Evolutionary conservation across 139 green algal genomes (phyloP).

Genomic region (Chlorella ohadii): DNA sequence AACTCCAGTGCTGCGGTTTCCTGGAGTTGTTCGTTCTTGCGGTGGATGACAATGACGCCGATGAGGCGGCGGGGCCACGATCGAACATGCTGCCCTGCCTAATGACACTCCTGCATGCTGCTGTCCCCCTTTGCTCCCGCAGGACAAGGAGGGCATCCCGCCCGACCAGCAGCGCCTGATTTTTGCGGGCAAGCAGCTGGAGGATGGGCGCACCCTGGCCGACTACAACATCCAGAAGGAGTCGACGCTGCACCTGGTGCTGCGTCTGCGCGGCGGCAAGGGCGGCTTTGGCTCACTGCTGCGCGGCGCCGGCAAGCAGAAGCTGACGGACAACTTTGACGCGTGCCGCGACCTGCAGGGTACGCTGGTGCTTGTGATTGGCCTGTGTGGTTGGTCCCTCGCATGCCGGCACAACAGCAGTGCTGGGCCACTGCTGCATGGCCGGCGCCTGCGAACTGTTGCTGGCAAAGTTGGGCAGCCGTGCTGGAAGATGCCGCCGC

Average conservation of each 20-base stretch:
- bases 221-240: conserved; percentile 86
- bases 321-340: conserved; percentile 92
- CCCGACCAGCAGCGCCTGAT: conserved; percentile 96
- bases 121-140: conserved; percentile 41
- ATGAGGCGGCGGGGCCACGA: too few relatives aligned
- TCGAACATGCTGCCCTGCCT: too few relatives aligned
- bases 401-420: too few relatives aligned
- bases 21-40: too few relatives aligned
- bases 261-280: conserved; percentile 95
- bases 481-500: too few relatives aligned
- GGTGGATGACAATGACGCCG: too few relatives aligned
- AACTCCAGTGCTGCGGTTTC: too few relatives aligned
- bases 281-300: conserved; percentile 96
- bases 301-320: conserved; percentile 84
- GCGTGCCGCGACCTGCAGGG: conserved; percentile 91
- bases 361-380: neutral
- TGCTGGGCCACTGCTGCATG: too few relatives aligned
- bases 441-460: too few relatives aligned
- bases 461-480: too few relatives aligned
- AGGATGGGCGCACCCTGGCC: conserved; percentile 91
- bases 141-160: conserved; percentile 88
- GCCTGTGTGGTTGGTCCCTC: too few relatives aligned
- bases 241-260: conserved; percentile 96
- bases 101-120: neutral
- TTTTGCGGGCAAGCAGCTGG: conserved; percentile 96